Evolutionary conservation across 306 rosid genomes (phyloP).

Genomic region (Prosopis cineraria): DNA sequence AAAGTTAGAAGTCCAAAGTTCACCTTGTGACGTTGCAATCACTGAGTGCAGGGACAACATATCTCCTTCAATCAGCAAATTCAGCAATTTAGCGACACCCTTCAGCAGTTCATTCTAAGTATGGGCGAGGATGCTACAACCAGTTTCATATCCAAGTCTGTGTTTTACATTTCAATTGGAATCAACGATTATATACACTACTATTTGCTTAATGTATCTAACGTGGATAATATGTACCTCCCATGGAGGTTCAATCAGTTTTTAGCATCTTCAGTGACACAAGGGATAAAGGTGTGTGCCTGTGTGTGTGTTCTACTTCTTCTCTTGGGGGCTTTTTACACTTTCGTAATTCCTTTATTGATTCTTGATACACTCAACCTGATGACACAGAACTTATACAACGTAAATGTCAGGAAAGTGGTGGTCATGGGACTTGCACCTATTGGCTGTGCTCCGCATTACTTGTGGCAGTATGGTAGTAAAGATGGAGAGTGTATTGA

Average conservation of each 20-base stretch:
- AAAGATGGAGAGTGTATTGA: slow-evolving; percentile 71
- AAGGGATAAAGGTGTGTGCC: slow-evolving; percentile 58
- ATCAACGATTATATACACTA: slow-evolving; percentile 93
- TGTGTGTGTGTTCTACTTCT: background rate
- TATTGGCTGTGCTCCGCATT: slow-evolving; percentile 89
- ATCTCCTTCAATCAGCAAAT: slow-evolving; percentile 77
- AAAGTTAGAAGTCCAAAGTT: background rate
- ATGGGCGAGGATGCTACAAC: slow-evolving; percentile 71
- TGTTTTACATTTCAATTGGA: slow-evolving; percentile 79
- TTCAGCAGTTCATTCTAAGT: slow-evolving; percentile 62
- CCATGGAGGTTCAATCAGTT: slow-evolving; percentile 84
- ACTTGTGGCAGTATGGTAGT: slow-evolving; percentile 63
- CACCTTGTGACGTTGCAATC: background rate
- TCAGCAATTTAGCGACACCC: slow-evolving; percentile 82
- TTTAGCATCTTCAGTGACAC: slow-evolving; percentile 62
- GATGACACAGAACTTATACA: slow-evolving; percentile 73
- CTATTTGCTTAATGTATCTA: slow-evolving; percentile 69
- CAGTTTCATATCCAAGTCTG: slow-evolving; percentile 55
- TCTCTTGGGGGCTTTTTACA: background rate
- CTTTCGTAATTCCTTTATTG: background rate
- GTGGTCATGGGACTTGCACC: slow-evolving; percentile 89
- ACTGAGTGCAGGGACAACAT: slow-evolving; percentile 74
- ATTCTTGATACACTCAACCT: slow-evolving; percentile 18
- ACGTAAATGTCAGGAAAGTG: slow-evolving; percentile 65
- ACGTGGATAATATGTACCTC: slow-evolving; percentile 64